phyloP scores from a whole-genome alignment of 2,329 filamentous ascomycete genomes.

The Lomentospora prolificans region DNA sequence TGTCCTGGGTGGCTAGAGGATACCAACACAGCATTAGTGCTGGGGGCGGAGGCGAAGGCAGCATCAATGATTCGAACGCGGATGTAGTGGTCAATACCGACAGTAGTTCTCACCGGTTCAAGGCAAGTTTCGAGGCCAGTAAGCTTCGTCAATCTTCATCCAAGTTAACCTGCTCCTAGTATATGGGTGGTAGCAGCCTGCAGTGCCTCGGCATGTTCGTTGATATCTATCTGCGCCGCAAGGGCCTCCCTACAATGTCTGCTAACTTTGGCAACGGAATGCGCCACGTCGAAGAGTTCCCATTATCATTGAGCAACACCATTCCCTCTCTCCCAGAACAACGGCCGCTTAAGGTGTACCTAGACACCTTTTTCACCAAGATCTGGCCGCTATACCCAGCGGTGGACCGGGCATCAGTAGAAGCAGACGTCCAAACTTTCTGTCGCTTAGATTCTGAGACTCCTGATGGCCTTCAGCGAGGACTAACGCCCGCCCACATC shows the following conservation, averaged over 20 bases:
- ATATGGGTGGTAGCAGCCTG: constrained; percentile 16
- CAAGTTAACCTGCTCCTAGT: constrained; percentile 14
- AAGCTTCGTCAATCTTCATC: no score
- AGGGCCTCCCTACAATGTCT: constrained; percentile 13
- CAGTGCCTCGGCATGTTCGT: constrained; percentile 17
- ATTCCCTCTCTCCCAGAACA: constrained; percentile 11
- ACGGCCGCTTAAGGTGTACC: constrained; percentile 6
- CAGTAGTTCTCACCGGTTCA: constrained; percentile 12
- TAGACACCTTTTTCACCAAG: constrained; percentile 13
- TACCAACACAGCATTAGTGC: not conserved
- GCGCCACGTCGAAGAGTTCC: constrained; percentile 16
- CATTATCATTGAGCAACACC: constrained; percentile 10
- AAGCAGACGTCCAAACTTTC: constrained; percentile 10
- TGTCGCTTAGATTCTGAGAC: not conserved
- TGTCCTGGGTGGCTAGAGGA: not conserved
- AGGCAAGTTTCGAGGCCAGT: no score
- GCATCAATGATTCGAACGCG: constrained; percentile 6
- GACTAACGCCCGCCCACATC: constrained; percentile 4
- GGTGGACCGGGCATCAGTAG: constrained; percentile 11
- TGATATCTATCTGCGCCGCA: constrained; percentile 15
- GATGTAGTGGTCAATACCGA: constrained; percentile 17
- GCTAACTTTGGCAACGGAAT: constrained; percentile 16
- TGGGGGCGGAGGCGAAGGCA: not conserved
- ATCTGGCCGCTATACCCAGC: constrained; percentile 16
- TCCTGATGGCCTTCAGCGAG: not conserved